These are phyloP conservation scores for Trichosporon ovoides DNA, from an alignment of 1,284 basidiomycete species.

Conservation along the genomic window DNA sequence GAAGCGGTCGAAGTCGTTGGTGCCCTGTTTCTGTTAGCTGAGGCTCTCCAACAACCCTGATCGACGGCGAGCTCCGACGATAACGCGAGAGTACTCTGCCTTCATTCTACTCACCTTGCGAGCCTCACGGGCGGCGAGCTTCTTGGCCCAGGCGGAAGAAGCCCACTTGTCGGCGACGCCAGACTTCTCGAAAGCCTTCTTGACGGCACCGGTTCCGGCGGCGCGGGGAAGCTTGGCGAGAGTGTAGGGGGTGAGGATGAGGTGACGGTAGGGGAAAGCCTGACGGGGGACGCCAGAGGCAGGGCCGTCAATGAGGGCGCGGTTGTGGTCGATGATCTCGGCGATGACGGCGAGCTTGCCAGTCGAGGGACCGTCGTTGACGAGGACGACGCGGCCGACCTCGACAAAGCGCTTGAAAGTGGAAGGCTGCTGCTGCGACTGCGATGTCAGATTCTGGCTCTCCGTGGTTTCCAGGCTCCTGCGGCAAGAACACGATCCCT, in stretches of 20 bases:
- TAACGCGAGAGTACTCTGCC: background rate
- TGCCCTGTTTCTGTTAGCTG: conserved; percentile 37
- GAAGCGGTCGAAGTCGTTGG: conserved; percentile 89
- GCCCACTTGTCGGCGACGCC: conserved; percentile 61
- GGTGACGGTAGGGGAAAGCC: conserved; percentile 82
- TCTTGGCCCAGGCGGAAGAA: conserved; percentile 81
- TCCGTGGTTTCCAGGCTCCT: background rate
- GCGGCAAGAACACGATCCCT: background rate
- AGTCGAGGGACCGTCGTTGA: conserved; percentile 77
- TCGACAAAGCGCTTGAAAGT: conserved; percentile 97
- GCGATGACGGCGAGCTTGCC: conserved; percentile 92
- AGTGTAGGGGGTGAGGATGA: conserved; percentile 82
- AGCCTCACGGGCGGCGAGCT: conserved; percentile 69
- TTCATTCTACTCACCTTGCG: conserved; percentile 56
- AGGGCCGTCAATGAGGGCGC: conserved; percentile 93
- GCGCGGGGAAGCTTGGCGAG: conserved; percentile 81
- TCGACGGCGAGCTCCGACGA: too few relatives aligned
- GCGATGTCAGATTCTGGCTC: background rate
- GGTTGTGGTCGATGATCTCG: conserved; percentile 99
- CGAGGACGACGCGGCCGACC: conserved; percentile 97
- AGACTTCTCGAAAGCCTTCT: conserved; percentile 74
- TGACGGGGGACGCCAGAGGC: conserved; percentile 86
- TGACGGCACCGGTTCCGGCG: conserved; percentile 74
- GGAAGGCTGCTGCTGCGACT: conserved; percentile 54
- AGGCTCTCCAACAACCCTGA: too few relatives aligned